Conservation (phyloP, 2,329 filamentous ascomycete species). For the Neofusicoccum umdonicola region DNA sequence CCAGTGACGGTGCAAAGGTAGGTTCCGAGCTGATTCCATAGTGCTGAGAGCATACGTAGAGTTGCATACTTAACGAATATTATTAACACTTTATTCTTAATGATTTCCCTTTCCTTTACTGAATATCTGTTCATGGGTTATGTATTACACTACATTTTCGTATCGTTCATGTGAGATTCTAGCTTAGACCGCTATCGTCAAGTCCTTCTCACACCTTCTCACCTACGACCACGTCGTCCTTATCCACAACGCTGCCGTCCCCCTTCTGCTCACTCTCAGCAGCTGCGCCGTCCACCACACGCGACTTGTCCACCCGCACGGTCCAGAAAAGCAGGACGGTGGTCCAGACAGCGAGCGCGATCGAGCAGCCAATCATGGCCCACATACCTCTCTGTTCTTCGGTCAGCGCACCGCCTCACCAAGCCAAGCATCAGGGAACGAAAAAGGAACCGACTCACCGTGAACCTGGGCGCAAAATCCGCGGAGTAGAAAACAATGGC, state of each 20-base stretch:
- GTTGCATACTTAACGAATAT: too few relatives aligned
- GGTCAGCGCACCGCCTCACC: constrained; percentile 12
- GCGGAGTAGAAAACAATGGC: constrained; percentile 69
- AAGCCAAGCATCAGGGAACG: neutral
- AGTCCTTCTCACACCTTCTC: neutral
- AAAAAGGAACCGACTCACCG: constrained; percentile 40
- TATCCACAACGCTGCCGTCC: constrained; percentile 24
- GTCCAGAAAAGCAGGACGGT: constrained; percentile 49
- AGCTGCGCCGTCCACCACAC: neutral
- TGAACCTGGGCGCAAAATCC: constrained; percentile 64
- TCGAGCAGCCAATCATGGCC: constrained; percentile 66
- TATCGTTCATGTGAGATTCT: too few relatives aligned
- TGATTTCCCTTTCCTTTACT: too few relatives aligned
- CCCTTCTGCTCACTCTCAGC: neutral
- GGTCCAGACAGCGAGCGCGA: constrained; percentile 61
- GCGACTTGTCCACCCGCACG: neutral
- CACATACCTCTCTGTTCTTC: constrained; percentile 61
- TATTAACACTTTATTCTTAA: too few relatives aligned
- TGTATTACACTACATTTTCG: too few relatives aligned
- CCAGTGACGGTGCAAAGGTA: too few relatives aligned
- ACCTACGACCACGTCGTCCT: constrained; percentile 22
- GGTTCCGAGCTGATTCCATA: too few relatives aligned
- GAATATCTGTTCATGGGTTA: too few relatives aligned
- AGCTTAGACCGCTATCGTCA: neutral
- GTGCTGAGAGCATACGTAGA: too few relatives aligned